Evolutionary conservation across 495 filamentous ascomycete species (phyloP), one percentile per base, ranked within the genome.

Genomic region (Hyaloscypha bicolor): DNA sequence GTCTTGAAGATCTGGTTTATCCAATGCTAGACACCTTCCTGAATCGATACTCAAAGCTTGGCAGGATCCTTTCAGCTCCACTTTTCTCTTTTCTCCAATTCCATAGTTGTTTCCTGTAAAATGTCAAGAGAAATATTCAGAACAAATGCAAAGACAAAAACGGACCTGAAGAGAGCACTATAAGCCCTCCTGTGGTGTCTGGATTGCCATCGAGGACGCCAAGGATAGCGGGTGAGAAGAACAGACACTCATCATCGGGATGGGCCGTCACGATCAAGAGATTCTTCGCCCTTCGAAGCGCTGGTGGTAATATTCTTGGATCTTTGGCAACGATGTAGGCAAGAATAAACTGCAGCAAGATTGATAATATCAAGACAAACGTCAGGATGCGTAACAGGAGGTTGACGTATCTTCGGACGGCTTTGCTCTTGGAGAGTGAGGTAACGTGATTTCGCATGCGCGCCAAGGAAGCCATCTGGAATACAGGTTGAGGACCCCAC

Each of bases 241-340:
- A 81, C 16, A 81, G 71, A 48, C 78, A 79, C 64, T 81, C 79
- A 56, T 81, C 79, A 69, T 81, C 79, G 6, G 79, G 79, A 68
- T 81, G 79, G 1, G 79, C 79, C 39, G 77, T 79, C 21, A 81
- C 75, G 64, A 81, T 69, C 42, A 81, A 58, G 1, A 79, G 71
- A 66, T 77, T 81, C 51, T 73, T 75, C 56, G 79, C 75, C 58
- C 63, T 60, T 9, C 73, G 71, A 19, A 80, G 74, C 53, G 78
- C 73, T 8, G 73, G 73, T 9, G 79, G 79, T 0, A 81, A 71
- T 48, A 80, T 69, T 14, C 78, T 63, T 25, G 77, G 74, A 69
- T 80, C 78, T 45, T 66, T 74, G 22, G 73, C 76, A 14, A 80
- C 71, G 2, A 79, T 5, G 45, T 79, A 79, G 48, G 77, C 79